Percentiles rank a stretch among this genome's conserved stretches.
Conservation (phyloP, 495 filamentous ascomycete species). For the Delitschia confertaspora region DNA sequence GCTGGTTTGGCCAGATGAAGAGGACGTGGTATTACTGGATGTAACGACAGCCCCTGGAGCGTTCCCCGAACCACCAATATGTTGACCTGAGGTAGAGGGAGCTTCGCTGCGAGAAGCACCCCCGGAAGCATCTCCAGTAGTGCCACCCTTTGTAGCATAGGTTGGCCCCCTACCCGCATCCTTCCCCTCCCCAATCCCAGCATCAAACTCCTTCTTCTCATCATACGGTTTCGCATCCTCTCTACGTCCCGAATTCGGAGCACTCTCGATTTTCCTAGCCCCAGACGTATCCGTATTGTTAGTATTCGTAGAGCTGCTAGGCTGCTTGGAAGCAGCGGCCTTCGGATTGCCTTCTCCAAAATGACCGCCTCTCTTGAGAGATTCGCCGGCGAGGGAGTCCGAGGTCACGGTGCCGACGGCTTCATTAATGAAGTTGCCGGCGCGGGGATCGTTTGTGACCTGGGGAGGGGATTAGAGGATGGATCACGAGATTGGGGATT, state of each 20-base stretch:
- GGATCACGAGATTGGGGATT: background rate
- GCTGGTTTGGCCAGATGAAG: too few relatives aligned
- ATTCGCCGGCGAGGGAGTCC: conserved; percentile 60
- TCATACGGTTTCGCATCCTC: conserved; percentile 39
- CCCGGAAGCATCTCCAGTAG: too few relatives aligned
- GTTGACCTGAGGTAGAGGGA: too few relatives aligned
- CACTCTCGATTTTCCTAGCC: conserved; percentile 44
- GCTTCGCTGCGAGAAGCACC: too few relatives aligned
- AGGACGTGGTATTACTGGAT: conserved; percentile 7
- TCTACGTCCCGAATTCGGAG: conserved; percentile 41
- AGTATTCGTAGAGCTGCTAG: conserved; percentile 43
- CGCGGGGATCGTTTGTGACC: conserved; percentile 42
- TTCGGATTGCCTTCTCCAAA: conserved; percentile 45
- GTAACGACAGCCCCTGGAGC: conserved; percentile 6
- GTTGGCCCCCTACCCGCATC: conserved; percentile 42
- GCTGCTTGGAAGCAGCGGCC: conserved; percentile 42
- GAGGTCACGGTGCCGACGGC: conserved; percentile 48
- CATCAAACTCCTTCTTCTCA: conserved; percentile 24
- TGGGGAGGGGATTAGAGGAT: conserved; percentile 8
- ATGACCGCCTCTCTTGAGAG: conserved; percentile 42
- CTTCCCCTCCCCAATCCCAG: conserved; percentile 22
- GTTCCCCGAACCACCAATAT: too few relatives aligned
- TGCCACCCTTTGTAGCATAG: conserved; percentile 29
- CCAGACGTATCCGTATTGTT: conserved; percentile 49
- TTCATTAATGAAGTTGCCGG: conserved; percentile 43